Evolutionary conservation across 352 stramenopile species (phyloP).

Genomic region (Thraustochytrium striatum): DNA sequence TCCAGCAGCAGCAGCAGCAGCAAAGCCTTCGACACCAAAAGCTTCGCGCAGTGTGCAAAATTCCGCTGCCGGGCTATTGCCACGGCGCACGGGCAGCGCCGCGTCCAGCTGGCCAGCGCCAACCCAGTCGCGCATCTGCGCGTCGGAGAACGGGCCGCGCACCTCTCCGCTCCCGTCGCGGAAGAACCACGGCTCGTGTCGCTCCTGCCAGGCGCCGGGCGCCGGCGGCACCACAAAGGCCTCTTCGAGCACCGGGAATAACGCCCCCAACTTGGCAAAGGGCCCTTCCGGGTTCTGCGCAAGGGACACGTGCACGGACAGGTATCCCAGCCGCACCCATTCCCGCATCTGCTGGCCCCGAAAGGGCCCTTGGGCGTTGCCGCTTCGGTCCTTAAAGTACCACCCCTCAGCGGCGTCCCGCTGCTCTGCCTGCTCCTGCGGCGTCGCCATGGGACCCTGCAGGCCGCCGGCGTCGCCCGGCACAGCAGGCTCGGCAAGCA

Average conservation of each 20-base stretch:
- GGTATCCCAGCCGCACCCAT: background rate
- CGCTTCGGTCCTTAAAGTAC: background rate
- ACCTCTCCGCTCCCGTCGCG: background rate
- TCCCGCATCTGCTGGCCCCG: background rate
- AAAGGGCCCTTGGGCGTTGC: background rate
- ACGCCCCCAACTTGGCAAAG: background rate
- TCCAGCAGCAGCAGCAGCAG: no score
- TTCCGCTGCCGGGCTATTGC: no score
- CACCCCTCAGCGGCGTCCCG: background rate
- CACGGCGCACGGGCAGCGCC: no score
- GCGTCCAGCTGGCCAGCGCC: background rate
- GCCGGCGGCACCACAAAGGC: background rate
- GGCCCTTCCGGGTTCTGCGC: background rate
- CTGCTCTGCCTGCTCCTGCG: background rate
- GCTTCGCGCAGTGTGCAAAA: no score
- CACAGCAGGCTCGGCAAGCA: no score
- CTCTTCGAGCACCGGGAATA: background rate
- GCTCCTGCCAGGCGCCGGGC: background rate
- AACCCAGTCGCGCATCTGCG: background rate
- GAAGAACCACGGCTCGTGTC: background rate
- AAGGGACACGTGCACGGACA: background rate
- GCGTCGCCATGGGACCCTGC: no score
- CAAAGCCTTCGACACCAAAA: no score
- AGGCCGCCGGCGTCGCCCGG: no score
- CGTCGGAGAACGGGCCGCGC: background rate